Percentiles rank a stretch among this genome's conserved stretches.
Evolutionary conservation across 1,284 basidiomycete species (phyloP).

Genomic region (Mycena sp.): DNA sequence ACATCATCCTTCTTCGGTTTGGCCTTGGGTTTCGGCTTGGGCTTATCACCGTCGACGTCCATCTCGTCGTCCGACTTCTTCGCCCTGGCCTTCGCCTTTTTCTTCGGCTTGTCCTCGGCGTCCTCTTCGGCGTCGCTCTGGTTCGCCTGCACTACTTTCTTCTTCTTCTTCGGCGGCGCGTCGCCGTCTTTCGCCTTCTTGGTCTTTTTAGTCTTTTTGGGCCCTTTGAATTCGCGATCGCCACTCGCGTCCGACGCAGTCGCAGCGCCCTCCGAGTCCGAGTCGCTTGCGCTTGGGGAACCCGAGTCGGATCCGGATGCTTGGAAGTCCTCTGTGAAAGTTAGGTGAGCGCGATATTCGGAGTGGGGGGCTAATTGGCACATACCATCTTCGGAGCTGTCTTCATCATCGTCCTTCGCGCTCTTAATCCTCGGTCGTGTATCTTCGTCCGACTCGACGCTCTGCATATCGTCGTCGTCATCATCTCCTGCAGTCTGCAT

Average conservation of each 20-base stretch:
- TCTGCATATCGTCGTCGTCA: constrained; percentile 88
- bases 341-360: constrained; percentile 2
- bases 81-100: constrained; percentile 55
- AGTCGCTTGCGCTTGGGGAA: constrained; percentile 82
- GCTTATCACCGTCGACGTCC: constrained; percentile 43
- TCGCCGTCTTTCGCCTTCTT: constrained; percentile 44
- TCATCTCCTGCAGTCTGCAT: constrained; percentile 73
- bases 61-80: constrained; percentile 48
- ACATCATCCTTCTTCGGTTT: constrained; percentile 35
- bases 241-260: constrained; percentile 87
- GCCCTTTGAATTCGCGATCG: constrained; percentile 68
- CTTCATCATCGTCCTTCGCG: constrained; percentile 74
- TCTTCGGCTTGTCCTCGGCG: constrained; percentile 57
- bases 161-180: constrained; percentile 38
- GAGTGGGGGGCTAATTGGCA: constrained; percentile 2
- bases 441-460: constrained; percentile 75
- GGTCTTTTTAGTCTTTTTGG: constrained; percentile 52
- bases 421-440: constrained; percentile 44
- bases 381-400: constrained; percentile 82
- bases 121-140: constrained; percentile 42
- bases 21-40: constrained; percentile 23
- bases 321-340: constrained; percentile 84
- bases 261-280: constrained; percentile 76
- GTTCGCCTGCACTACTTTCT: constrained; percentile 40
- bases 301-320: constrained; percentile 86